Evolutionary conservation across 768 basidiomycete species (phyloP), one percentile per base, ranked within the genome.

Genomic region (Suillus cothurnatus): DNA sequence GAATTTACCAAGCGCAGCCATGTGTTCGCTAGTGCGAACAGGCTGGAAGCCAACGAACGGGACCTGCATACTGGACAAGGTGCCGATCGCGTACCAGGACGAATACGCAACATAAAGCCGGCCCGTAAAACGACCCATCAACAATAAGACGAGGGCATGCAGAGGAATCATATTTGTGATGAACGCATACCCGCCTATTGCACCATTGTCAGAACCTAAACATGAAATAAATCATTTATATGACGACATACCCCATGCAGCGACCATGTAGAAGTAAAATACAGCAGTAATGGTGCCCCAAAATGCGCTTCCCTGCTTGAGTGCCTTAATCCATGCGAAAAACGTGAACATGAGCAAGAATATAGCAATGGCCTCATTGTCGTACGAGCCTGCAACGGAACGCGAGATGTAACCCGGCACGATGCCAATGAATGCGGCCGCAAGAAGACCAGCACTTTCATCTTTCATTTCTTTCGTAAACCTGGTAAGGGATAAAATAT

Each of bases 251-350:
- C 97, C 97, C 97, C 97, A 99, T 36, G 97, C 97, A 61, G 97
- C 97, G n/a, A 99, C 97, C 97, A 99, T 99, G 85, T 99, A 99
- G 71, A 98, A 99, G 81, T 99, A 99, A 80, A 99, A 99, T 4
- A 99, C 80, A 21, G 96, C 97, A 53, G 97, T 90, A 47, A 93
- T 72, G 31, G 93, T 93, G 26, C 95, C 97, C 70, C 88, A 97
- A 66, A 97, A 86, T 1, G 94, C 95, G 66, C 94, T 97, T 50
- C 97, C 97, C 55, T 87, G 85, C 79, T 98, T 98, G 62, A 99
- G 82, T 31, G 97, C 96, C 71, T 92, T 94, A 76, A 99, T 97
- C 97, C 97, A 99, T 68, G 85, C 85, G 81, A 86, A 99, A 80
- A 99, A 99, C 5, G 97, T 99, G 79, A 95, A 94, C 97, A 99